Evolutionary conservation across 2,329 filamentous ascomycete species (phyloP), one percentile per base, ranked within the genome.

Genomic region (Xylaria sp.): DNA sequence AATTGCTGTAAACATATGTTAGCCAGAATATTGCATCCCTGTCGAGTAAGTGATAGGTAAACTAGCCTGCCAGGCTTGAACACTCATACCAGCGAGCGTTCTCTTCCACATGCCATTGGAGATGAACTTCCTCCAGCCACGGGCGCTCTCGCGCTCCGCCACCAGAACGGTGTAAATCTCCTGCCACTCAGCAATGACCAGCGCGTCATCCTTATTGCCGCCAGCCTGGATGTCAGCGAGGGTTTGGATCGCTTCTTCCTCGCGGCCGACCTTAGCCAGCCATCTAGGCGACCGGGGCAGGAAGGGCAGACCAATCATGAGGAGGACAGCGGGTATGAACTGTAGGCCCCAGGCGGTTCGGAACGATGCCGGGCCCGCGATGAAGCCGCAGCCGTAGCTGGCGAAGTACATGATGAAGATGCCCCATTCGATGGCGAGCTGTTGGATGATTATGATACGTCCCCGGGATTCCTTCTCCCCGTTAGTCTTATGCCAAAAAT

Each of bases 391-490:
- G 21, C 87, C 90, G 70, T 88, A 84, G 21, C 84, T 83, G 74
- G 90, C 84, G 72, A 87, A 88, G 79, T 89, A 90, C 86, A 90
- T 89, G 76, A 89, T 87, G 61, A 89, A 72, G 67, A 89, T 89
- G 66, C 86, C 88, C 83, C 83, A 90, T 67, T 90, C 90, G 64
- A 93, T 92, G 25, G 89, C 88, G 80, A 89, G 89, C 74, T 92
- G 90, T 74, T 92, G 89, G 45, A 86, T 84, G 55, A 89, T 87
- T 15, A 93, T 88, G 35, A 93, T 81, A 45, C 87, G 83, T 15
- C 89, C 89, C 65, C 89, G 83, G 45, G 62, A 57, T 54, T 72
- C 70, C 70, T 73, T 69, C 79, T 81, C 3, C 28, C 25, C 42
- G 28, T 64, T 28, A 61, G 61, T n/a, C 43, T 12, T 11, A 1